phyloP scores from a whole-genome alignment of 148 eudicot genomes.

The Heliamphora exappendiculata region DNA sequence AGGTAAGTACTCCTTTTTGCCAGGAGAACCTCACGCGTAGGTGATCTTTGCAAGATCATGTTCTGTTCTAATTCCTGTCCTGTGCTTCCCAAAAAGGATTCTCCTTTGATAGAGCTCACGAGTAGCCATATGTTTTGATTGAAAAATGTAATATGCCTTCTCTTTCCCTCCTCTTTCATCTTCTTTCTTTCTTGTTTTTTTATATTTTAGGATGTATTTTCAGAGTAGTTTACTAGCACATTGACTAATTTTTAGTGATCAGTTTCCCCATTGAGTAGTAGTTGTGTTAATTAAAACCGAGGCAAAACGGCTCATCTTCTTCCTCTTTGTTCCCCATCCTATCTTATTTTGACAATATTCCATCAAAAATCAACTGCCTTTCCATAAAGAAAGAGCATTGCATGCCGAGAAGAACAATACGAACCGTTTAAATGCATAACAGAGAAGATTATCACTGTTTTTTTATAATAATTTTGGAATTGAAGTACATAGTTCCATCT shows the following conservation, averaged over 20 bases:
- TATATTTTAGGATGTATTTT: too few species aligned
- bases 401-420: not conserved
- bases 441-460: not conserved
- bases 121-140: too few species aligned
- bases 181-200: not conserved
- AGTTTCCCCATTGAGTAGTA: too few species aligned
- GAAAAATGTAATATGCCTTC: not conserved
- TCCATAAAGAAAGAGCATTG: conserved; percentile 3
- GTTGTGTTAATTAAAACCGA: too few species aligned
- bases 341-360: conserved; percentile 5
- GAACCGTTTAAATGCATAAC: not conserved
- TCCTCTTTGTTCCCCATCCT: not conserved
- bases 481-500: not conserved
- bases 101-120: conserved; percentile 7
- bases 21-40: conserved; percentile 20
- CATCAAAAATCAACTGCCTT: conserved; percentile 13
- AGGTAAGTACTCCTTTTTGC: conserved; percentile 7
- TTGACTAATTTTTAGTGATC: too few species aligned
- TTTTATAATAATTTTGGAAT: not conserved
- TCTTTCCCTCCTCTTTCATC: not conserved
- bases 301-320: too few species aligned
- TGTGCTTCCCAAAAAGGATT: conserved; percentile 5
- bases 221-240: too few species aligned
- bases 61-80: conserved; percentile 22
- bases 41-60: conserved; percentile 13